Conservation (phyloP, 2,329 filamentous ascomycete genomes). For the Hymenoscyphus fructigenus region DNA sequence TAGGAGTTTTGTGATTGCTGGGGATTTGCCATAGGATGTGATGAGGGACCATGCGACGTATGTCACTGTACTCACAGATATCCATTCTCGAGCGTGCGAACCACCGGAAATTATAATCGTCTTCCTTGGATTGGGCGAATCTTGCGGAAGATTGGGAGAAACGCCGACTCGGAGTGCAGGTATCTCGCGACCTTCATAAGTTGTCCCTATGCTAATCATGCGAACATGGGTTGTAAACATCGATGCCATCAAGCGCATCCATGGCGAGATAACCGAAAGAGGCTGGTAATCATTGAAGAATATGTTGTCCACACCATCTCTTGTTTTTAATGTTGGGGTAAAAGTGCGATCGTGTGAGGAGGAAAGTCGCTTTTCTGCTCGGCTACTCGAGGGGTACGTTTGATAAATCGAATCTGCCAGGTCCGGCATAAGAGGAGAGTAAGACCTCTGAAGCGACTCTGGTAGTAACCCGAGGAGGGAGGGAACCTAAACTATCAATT, state of each 20-base stretch:
- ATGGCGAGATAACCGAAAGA: slow-evolving; percentile 71
- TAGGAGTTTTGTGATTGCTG: slow-evolving; percentile 71
- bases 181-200: slow-evolving; percentile 85
- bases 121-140: slow-evolving; percentile 55
- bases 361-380: slow-evolving; percentile 24
- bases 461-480: slow-evolving; percentile 79
- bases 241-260: slow-evolving; percentile 86
- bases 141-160: slow-evolving; percentile 47
- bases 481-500: slow-evolving; percentile 48
- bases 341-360: slow-evolving; percentile 33
- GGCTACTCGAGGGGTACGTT: slow-evolving; percentile 56
- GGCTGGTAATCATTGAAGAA: slow-evolving; percentile 96
- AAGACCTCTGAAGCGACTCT: slow-evolving; percentile 65
- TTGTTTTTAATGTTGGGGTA: slow-evolving; percentile 33
- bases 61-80: slow-evolving; percentile 85
- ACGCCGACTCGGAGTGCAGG: slow-evolving; percentile 75
- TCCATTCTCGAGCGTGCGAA: slow-evolving; percentile 95
- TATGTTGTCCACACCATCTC: slow-evolving; percentile 58
- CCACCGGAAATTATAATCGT: slow-evolving; percentile 82
- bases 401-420: slow-evolving; percentile 74
- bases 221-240: slow-evolving; percentile 84
- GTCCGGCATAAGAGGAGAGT: slow-evolving; percentile 76
- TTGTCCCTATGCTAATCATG: slow-evolving; percentile 75
- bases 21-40: slow-evolving; percentile 74
- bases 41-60: slow-evolving; percentile 89